phyloP scores from a whole-genome alignment of 768 basidiomycete genomes.

The Tulasnella sp. region DNA sequence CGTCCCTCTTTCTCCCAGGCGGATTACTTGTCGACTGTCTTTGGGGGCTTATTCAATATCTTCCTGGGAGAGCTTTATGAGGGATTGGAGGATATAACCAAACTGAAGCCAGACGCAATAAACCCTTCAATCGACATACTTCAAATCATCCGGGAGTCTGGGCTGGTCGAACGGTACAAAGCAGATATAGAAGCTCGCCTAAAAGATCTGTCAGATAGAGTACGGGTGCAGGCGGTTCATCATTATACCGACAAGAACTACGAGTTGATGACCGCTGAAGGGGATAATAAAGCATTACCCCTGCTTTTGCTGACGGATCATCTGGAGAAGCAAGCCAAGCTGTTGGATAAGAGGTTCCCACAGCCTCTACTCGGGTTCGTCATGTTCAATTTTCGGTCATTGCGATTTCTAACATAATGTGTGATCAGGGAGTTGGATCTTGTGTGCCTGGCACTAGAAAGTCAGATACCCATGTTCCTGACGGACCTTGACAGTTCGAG shows the following conservation, averaged over 20 bases:
- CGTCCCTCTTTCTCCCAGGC: conserved; percentile 32
- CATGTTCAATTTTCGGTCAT: conserved; percentile 4
- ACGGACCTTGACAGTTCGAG: conserved; percentile 54
- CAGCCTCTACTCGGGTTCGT: conserved; percentile 69
- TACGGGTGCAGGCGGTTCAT: conserved; percentile 44
- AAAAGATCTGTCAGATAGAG: conserved; percentile 50
- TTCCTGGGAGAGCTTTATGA: conserved; percentile 80
- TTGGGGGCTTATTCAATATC: conserved; percentile 67
- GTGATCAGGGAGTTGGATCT: conserved; percentile 45
- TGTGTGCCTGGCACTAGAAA: conserved; percentile 59
- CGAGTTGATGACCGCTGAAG: conserved; percentile 45
- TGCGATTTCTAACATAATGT: background rate
- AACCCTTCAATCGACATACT: conserved; percentile 51
- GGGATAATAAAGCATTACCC: conserved; percentile 70
- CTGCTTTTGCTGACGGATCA: conserved; percentile 77
- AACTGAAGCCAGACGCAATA: conserved; percentile 57
- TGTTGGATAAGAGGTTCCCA: conserved; percentile 75
- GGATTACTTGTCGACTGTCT: conserved; percentile 54
- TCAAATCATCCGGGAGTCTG: conserved; percentile 56
- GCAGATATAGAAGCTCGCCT: conserved; percentile 59
- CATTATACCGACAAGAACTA: conserved; percentile 52
- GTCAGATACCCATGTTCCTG: conserved; percentile 51
- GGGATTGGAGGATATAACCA: conserved; percentile 60
- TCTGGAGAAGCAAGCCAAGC: conserved; percentile 73
- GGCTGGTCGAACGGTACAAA: conserved; percentile 57